phyloP scores from a whole-genome alignment of 495 filamentous ascomycete species.

The Talaromyces borbonicus region DNA sequence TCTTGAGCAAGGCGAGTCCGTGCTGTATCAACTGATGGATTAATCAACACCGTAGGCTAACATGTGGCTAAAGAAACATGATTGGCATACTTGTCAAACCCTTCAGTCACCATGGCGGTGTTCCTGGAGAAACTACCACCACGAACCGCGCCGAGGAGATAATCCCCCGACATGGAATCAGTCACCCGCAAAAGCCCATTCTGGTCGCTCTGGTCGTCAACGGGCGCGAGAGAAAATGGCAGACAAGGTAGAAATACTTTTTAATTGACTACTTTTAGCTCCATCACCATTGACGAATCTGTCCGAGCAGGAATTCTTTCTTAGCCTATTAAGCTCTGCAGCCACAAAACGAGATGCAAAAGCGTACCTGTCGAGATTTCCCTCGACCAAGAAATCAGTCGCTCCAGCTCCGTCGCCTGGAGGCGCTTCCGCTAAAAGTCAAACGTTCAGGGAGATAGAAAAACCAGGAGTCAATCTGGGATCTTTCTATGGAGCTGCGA shows the following conservation, averaged over 20 bases:
- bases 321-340: slow-evolving; percentile 72
- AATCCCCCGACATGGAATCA: neutral
- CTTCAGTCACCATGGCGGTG: neutral
- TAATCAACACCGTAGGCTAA: neutral
- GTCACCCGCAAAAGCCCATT: neutral
- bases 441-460: slow-evolving; percentile 13
- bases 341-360: slow-evolving; percentile 86
- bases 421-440: slow-evolving; percentile 13
- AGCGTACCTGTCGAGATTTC: slow-evolving; percentile 72
- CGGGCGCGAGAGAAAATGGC: slow-evolving; percentile 40
- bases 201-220: slow-evolving; percentile 11
- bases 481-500: slow-evolving; percentile 47
- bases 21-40: neutral
- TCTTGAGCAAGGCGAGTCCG: neutral
- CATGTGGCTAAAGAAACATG: neutral
- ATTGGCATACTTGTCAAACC: neutral
- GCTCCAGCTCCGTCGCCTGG: slow-evolving; percentile 14
- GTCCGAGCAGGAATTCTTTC: slow-evolving; percentile 62
- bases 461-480: slow-evolving; percentile 50
- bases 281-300: neutral
- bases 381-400: slow-evolving; percentile 28
- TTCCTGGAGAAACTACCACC: neutral
- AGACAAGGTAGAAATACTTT: slow-evolving; percentile 23
- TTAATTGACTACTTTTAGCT: neutral
- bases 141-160: neutral